Evolutionary conservation across 2,329 filamentous ascomycete genomes (phyloP).

Genomic region (Fusarium longipes): DNA sequence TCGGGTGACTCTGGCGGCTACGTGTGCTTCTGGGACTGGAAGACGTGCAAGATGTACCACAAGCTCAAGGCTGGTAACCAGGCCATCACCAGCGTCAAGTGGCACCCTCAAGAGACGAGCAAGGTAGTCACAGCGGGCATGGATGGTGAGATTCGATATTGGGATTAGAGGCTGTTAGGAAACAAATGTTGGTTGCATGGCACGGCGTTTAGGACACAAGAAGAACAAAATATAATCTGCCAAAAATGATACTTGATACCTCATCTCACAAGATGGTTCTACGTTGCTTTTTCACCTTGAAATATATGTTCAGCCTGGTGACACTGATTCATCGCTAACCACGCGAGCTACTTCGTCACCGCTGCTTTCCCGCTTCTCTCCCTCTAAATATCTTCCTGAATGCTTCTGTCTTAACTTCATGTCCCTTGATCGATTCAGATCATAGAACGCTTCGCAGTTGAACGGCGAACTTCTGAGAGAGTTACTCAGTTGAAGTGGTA

Average conservation of each 20-base stretch:
- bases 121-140: slow-evolving; percentile 92
- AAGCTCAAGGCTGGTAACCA: slow-evolving; percentile 89
- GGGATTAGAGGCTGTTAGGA: slow-evolving; percentile 72
- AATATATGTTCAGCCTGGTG: slow-evolving; percentile 7
- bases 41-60: slow-evolving; percentile 99
- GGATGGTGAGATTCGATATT: slow-evolving; percentile 90
- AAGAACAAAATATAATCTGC: slow-evolving; percentile 20
- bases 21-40: slow-evolving; percentile 99
- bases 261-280: not conserved
- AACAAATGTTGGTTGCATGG: slow-evolving; percentile 36
- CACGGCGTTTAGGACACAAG: slow-evolving; percentile 41
- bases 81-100: slow-evolving; percentile 86
- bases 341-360: no score
- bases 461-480: not conserved
- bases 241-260: slow-evolving; percentile 8
- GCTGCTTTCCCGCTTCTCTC: no score
- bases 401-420: not conserved
- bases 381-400: not conserved
- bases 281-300: not conserved
- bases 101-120: slow-evolving; percentile 97
- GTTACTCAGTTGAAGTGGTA: no score
- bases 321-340: slow-evolving; percentile 13
- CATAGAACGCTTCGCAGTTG: not conserved
- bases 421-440: not conserved
- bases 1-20: slow-evolving; percentile 89